A percentile compares a stretch with the other conserved stretches of the same genome.
Evolutionary conservation across 2,329 filamentous ascomycete genomes (phyloP).

Genomic region (Peltaster fructicola): DNA sequence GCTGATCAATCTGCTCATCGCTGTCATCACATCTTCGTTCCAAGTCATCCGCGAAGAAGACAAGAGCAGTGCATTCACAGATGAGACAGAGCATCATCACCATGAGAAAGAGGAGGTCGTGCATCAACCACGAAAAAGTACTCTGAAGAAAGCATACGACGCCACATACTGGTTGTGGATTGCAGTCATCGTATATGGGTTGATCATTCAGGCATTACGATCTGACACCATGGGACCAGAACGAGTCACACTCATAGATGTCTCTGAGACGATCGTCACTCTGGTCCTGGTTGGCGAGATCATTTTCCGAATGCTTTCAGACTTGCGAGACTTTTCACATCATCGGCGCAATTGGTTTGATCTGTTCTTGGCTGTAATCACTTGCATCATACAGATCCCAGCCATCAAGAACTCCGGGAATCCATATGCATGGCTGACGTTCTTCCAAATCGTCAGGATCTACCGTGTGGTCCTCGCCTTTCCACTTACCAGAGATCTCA

Average conservation of each 20-base stretch:
- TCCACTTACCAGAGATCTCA: constrained; percentile 70
- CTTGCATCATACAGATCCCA: constrained; percentile 71
- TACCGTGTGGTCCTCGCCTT: constrained; percentile 87
- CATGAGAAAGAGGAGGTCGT: constrained; percentile 21
- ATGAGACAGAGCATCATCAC: constrained; percentile 21
- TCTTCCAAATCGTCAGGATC: constrained; percentile 82
- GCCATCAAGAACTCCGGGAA: constrained; percentile 54
- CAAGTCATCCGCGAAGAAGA: constrained; percentile 96
- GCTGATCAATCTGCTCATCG: constrained; percentile 87
- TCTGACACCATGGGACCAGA: constrained; percentile 55
- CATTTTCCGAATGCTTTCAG: constrained; percentile 52
- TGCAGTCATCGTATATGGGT: constrained; percentile 56
- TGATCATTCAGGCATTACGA: constrained; percentile 62
- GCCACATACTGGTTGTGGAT: constrained; percentile 67
- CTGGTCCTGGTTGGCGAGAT: constrained; percentile 69
- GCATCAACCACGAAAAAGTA: constrained; percentile 25
- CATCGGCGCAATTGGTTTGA: constrained; percentile 65
- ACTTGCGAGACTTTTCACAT: constrained; percentile 67
- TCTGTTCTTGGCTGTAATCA: constrained; percentile 60
- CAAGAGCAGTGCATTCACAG: constrained; percentile 80
- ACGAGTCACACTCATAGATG: constrained; percentile 48
- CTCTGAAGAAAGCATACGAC: constrained; percentile 54
- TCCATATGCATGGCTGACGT: constrained; percentile 69
- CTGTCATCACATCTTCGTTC: constrained; percentile 95
- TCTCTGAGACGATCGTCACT: constrained; percentile 59